Percentiles rank a stretch among this genome's conserved stretches.
Conservation (phyloP, 2,329 filamentous ascomycete genomes). For the Escovopsis sp. region DNA sequence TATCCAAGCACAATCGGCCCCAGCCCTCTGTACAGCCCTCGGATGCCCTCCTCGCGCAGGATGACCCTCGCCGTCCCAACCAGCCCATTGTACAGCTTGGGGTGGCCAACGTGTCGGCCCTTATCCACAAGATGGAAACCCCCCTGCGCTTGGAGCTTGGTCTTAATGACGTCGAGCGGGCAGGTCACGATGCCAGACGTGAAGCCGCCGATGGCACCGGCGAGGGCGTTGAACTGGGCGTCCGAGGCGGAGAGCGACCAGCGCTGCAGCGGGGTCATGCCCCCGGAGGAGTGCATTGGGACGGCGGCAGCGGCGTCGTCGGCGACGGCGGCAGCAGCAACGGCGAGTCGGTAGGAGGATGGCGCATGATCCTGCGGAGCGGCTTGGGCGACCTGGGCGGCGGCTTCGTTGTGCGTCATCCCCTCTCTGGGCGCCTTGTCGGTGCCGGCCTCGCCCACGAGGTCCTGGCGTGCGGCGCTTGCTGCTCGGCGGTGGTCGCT, state of each 20-base stretch:
- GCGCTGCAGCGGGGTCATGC: conserved; percentile 33
- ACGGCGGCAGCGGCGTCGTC: conserved; percentile 16
- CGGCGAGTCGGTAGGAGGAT: conserved; percentile 19
- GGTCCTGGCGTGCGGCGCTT: not conserved
- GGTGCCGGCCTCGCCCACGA: too few relatives aligned
- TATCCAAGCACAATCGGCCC: conserved; percentile 93
- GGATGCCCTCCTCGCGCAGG: conserved; percentile 73
- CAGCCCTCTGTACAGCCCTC: conserved; percentile 83
- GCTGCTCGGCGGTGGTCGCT: too few relatives aligned
- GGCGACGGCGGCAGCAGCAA: too few relatives aligned
- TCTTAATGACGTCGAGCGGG: conserved; percentile 97
- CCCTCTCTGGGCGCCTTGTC: conserved; percentile 11
- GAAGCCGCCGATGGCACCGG: conserved; percentile 79
- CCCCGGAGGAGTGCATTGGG: conserved; percentile 17
- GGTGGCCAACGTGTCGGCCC: conserved; percentile 32
- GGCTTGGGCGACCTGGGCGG: conserved; percentile 18
- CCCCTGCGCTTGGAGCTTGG: conserved; percentile 89
- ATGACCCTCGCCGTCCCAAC: conserved; percentile 76
- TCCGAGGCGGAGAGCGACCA: conserved; percentile 44
- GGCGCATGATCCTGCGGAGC: conserved; percentile 22
- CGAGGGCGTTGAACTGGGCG: conserved; percentile 63
- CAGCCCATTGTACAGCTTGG: conserved; percentile 67
- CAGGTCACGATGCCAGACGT: conserved; percentile 91
- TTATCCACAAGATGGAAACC: conserved; percentile 49
- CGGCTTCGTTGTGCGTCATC: conserved; percentile 38